phyloP scores from a whole-genome alignment of 768 basidiomycete species.

The Goffeauzyma gilvescens region DNA sequence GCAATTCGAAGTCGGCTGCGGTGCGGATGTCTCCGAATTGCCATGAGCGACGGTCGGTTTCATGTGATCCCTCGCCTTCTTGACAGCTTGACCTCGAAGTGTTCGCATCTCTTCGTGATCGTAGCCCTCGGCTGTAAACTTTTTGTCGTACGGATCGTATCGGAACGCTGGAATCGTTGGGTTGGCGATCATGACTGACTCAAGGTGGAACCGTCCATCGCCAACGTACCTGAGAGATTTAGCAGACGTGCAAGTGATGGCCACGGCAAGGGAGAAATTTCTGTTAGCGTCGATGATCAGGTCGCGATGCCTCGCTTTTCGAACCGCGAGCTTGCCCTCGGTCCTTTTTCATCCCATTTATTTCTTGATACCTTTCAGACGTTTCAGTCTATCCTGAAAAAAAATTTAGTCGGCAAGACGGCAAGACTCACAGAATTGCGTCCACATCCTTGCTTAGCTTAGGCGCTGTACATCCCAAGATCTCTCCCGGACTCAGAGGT shows the following conservation, averaged over 20 bases:
- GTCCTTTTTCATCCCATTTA: background rate
- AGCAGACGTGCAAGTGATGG: background rate
- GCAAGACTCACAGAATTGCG: constrained; percentile 59
- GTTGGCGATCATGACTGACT: constrained; percentile 99
- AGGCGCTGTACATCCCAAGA: constrained; percentile 91
- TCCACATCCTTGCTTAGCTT: constrained; percentile 50
- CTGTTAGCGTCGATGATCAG: no score
- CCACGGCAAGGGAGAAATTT: background rate
- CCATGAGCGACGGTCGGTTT: no score
- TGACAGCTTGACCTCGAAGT: constrained; percentile 55
- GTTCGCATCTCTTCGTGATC: constrained; percentile 70
- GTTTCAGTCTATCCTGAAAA: no score
- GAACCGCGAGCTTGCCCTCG: background rate
- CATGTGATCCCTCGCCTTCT: constrained; percentile 43
- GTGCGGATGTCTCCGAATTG: no score
- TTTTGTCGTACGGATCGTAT: constrained; percentile 97
- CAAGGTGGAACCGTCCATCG: constrained; percentile 93
- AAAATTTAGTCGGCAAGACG: no score
- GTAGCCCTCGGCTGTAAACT: constrained; percentile 79
- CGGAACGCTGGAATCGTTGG: constrained; percentile 84
- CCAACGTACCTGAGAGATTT: constrained; percentile 63
- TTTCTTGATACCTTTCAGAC: no score
- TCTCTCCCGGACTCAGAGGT: constrained; percentile 88
- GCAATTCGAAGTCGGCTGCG: no score
- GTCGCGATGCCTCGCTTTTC: no score